These are phyloP conservation scores for Candida maltosa DNA, from an alignment of 805 yeast species.

Conservation along the genomic window DNA sequence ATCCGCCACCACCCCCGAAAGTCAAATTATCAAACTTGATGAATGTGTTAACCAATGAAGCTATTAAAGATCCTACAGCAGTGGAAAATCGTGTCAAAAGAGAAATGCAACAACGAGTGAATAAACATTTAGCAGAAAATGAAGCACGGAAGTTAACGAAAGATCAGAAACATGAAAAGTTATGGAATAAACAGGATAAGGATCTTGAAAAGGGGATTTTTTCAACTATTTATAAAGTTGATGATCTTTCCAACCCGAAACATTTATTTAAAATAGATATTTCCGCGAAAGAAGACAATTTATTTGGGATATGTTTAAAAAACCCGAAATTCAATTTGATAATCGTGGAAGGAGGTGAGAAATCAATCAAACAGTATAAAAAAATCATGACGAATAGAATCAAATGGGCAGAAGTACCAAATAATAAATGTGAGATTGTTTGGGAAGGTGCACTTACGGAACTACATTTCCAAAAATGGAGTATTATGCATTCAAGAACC, in stretches of 20 bases:
- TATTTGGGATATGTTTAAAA: slow-evolving; percentile 61
- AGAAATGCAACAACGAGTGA: slow-evolving; percentile 63
- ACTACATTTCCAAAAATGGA: slow-evolving; percentile 65
- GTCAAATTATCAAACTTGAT: slow-evolving; percentile 80
- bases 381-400: slow-evolving; percentile 60
- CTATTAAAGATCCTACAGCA: slow-evolving; percentile 84
- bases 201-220: slow-evolving; percentile 52
- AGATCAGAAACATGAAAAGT: slow-evolving; percentile 55
- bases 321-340: slow-evolving; percentile 51
- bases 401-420: slow-evolving; percentile 60
- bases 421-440: slow-evolving; percentile 45
- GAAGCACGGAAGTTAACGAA: slow-evolving; percentile 56
- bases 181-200: slow-evolving; percentile 30
- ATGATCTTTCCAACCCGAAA: slow-evolving; percentile 55
- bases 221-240: slow-evolving; percentile 58
- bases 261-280: slow-evolving; percentile 72
- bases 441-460: slow-evolving; percentile 72
- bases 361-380: slow-evolving; percentile 58
- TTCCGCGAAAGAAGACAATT: slow-evolving; percentile 70
- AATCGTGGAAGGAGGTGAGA: slow-evolving; percentile 72
- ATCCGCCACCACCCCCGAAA: slow-evolving; percentile 87
- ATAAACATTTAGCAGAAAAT: slow-evolving; percentile 59
- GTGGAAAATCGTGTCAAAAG: slow-evolving; percentile 69
- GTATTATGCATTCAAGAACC: slow-evolving; percentile 49
- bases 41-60: slow-evolving; percentile 81